Evolutionary conservation across 805 yeast species (phyloP), one percentile per base, ranked within the genome.

Genomic region (Monosporozyma servazzii): DNA sequence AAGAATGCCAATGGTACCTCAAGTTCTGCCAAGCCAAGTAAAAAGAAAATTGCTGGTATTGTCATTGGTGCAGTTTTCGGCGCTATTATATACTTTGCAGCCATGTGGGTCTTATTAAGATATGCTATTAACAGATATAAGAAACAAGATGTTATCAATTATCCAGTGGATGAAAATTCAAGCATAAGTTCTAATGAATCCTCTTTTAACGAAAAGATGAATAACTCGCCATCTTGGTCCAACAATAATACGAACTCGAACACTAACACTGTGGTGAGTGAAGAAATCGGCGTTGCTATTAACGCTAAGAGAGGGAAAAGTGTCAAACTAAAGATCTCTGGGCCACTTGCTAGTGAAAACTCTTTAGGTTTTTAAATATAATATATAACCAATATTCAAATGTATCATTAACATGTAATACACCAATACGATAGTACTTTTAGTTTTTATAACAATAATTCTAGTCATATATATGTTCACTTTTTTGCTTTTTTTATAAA

Each of bases 61-160:
- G 82, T 91, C 13, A 75, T 88, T 41, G 96, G 97, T 46, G 81
- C 95, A 6, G 81, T 87, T 30, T 80, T 79, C 13, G 97, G 96
- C 50, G 83, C 87, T 45, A 71, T 78, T 7, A 70, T 79, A 9
- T 86, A 86, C 64, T 77, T 86, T 61, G 73, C 79, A 0, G 69
- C 79, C 20, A 76, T 88, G 73, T 71, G 81, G 51, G 61, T 81
- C 40, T 71, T 79, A 56, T 77, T 78, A 62, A 75, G 77, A 62
- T 70, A 72, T 56, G 79, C 72, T 67, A 75, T 75, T 57, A 64
- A 68, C 56, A 74, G 72, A 56, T 55, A 56, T 36, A 57, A 55
- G 44, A 54, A 54, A 45, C 56, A 50, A 41, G 48, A 54, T 37
- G 53, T 52, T 43, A 58, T 58, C 21, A 51, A 54, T 45, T 51